Conservation (phyloP, 441 rosid genomes). For the Arabidopsis hybrid region DNA sequence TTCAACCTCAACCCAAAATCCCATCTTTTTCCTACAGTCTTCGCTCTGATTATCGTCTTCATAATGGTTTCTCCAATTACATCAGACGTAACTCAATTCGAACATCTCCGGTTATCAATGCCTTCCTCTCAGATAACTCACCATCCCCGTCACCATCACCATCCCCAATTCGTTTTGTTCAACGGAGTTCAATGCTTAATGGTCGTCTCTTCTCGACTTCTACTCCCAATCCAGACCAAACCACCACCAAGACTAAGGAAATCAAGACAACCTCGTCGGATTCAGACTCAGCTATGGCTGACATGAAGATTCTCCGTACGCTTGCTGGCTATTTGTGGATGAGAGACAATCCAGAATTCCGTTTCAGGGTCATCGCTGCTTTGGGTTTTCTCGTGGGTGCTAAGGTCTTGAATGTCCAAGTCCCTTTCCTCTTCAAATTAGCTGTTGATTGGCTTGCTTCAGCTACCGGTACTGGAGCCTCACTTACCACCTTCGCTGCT, state of each 20-base stretch:
- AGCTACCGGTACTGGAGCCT: slow-evolving; percentile 62
- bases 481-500: slow-evolving; percentile 58
- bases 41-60: slow-evolving; percentile 27
- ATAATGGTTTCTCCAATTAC: slow-evolving; percentile 24
- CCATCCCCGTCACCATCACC: slow-evolving; percentile 44
- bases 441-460: slow-evolving; percentile 86
- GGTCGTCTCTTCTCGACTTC: slow-evolving; percentile 59
- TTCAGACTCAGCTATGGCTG: slow-evolving; percentile 52
- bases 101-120: slow-evolving; percentile 33
- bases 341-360: slow-evolving; percentile 82
- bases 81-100: slow-evolving; percentile 31
- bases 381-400: slow-evolving; percentile 87
- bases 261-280: slow-evolving; percentile 29
- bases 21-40: slow-evolving; percentile 21
- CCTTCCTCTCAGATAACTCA: slow-evolving; percentile 51
- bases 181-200: slow-evolving; percentile 52
- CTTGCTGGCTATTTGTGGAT: slow-evolving; percentile 83
- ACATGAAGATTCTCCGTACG: slow-evolving; percentile 74
- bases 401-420: slow-evolving; percentile 88
- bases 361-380: slow-evolving; percentile 77
- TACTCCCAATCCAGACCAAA: slow-evolving; percentile 39
- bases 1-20: slow-evolving; percentile 25
- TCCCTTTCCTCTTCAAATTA: slow-evolving; percentile 90
- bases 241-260: slow-evolving; percentile 13
- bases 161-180: slow-evolving; percentile 48